Evolutionary conservation across 225 moss, liverwort and hornwort genomes (phyloP), one percentile per base, ranked within the genome.

Genomic region (Ulota crispa): DNA sequence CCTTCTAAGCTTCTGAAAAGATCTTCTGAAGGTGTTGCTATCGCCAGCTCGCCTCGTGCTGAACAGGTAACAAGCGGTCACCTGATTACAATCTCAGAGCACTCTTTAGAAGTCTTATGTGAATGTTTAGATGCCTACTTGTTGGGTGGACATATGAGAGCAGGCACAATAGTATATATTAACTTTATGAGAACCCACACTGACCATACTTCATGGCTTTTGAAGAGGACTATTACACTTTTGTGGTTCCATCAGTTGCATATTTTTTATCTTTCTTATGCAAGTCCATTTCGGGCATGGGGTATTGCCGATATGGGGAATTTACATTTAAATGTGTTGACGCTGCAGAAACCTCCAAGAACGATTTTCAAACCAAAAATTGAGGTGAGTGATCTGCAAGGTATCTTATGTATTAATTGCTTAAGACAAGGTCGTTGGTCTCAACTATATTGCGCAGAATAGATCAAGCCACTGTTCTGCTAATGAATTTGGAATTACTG

Each of bases 331-430:
- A 68, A 76, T 64, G 56, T 68, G 18, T 27, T 56, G 41, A 75
- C 79, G 61, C 67, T 43, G 47, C 73, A 84, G 82, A 50, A 56
- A 64, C 20, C 64, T 77, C 80, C 36, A 10, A 69, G 77, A 59
- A 41, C 3, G 26, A 45, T 85, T 73, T 89, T 87, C 70, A 87
- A 82, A 73, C 41, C 39, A 14, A 82, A 36, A 53, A 21, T 32
- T 57, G 75, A 75, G 82, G 87, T 87, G 60, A 83, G 77, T 80
- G 34, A 23, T 59, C 42, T 47, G 19, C 71, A 45, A 21, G 8
- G 8, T 34, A 21, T 64, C 30, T 60, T 54, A 21, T 45, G 10
- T 59, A 23, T 78, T 67, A 1, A 28, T 64, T 36, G 16, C 23
- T 27, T 65, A 34, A 36, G 9, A 59, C 10, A 56, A 70, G 34